Evolutionary conservation across 768 basidiomycete species (phyloP).

Genomic region (Amanita phalloides): DNA sequence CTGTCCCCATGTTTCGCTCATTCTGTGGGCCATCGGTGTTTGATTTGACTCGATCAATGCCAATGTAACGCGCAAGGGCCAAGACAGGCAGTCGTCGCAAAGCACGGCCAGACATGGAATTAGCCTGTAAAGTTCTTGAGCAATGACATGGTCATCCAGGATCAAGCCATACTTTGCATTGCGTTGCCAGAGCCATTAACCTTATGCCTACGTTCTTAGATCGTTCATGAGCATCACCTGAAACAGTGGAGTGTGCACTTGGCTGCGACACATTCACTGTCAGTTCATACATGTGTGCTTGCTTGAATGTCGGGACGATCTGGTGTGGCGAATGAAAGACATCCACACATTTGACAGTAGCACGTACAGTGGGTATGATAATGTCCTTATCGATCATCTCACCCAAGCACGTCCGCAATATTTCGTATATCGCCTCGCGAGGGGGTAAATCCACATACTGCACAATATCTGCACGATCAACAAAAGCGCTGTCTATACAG

Average conservation of each 20-base stretch:
- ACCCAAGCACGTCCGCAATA: slow-evolving; percentile 68
- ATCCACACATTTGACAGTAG: not conserved
- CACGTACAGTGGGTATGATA: slow-evolving; percentile 49
- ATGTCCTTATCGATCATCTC: slow-evolving; percentile 75
- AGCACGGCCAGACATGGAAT: slow-evolving; percentile 88
- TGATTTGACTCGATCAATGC: slow-evolving; percentile 28
- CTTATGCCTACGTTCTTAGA: slow-evolving; percentile 43
- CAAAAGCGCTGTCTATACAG: slow-evolving; percentile 76
- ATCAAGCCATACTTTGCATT: slow-evolving; percentile 60
- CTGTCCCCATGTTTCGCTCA: slow-evolving; percentile 16
- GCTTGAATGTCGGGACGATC: slow-evolving; percentile 52
- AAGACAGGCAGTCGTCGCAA: slow-evolving; percentile 91
- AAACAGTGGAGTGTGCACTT: not conserved
- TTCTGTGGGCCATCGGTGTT: not conserved
- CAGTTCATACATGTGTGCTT: slow-evolving; percentile 48
- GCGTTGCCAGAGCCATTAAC: slow-evolving; percentile 57
- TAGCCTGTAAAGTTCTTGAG: slow-evolving; percentile 28
- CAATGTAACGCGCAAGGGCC: slow-evolving; percentile 78
- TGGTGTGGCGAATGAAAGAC: slow-evolving; percentile 15
- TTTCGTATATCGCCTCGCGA: slow-evolving; percentile 87
- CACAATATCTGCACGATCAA: slow-evolving; percentile 94
- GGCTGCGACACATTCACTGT: slow-evolving; percentile 19
- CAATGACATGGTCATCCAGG: not conserved
- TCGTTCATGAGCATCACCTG: slow-evolving; percentile 31
- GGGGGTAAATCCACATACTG: slow-evolving; percentile 92